These are phyloP conservation scores for Geranomyces michiganensis DNA, from an alignment of 192 early-diverging fungal species.

Conservation along the genomic window DNA sequence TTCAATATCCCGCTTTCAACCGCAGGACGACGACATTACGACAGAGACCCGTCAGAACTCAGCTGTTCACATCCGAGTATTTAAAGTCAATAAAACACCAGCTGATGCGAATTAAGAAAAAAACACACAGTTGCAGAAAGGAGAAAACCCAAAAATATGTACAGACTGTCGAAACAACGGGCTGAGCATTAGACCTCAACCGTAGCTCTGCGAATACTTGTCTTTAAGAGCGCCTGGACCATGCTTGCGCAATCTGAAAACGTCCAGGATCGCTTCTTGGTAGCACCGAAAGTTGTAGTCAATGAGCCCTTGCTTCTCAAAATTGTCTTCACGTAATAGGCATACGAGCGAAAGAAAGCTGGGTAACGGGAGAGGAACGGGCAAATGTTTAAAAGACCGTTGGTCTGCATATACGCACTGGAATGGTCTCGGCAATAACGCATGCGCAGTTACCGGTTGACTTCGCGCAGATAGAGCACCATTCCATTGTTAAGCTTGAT, in stretches of 20 bases:
- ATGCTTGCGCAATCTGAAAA: slow-evolving; percentile 59
- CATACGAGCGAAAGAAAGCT: slow-evolving; percentile 77
- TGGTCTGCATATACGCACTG: no score
- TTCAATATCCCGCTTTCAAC: not conserved
- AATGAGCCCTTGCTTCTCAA: slow-evolving; percentile 80
- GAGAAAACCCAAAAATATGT: no score
- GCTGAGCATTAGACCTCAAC: not conserved
- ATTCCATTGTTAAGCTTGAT: slow-evolving; percentile 80
- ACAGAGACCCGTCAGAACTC: slow-evolving; percentile 68
- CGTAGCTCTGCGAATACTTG: slow-evolving; percentile 3
- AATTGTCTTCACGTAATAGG: slow-evolving; percentile 77
- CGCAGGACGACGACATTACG: slow-evolving; percentile 53
- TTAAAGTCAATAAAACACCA: slow-evolving; percentile 8
- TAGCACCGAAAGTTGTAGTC: slow-evolving; percentile 88
- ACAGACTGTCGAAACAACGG: no score
- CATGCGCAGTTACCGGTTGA: slow-evolving; percentile 64
- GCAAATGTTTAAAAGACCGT: not conserved
- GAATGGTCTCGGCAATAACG: not conserved
- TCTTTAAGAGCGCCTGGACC: slow-evolving; percentile 9
- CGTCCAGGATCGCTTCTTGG: slow-evolving; percentile 76
- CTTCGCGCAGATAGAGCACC: slow-evolving; percentile 74
- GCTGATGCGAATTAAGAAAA: not conserved
- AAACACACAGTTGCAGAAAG: no score
- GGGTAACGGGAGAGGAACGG: slow-evolving; percentile 1
- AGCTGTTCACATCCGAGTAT: slow-evolving; percentile 70